Evolutionary conservation across 2,329 filamentous ascomycete genomes (phyloP).

Genomic region (Trichoderma cornu-damae): DNA sequence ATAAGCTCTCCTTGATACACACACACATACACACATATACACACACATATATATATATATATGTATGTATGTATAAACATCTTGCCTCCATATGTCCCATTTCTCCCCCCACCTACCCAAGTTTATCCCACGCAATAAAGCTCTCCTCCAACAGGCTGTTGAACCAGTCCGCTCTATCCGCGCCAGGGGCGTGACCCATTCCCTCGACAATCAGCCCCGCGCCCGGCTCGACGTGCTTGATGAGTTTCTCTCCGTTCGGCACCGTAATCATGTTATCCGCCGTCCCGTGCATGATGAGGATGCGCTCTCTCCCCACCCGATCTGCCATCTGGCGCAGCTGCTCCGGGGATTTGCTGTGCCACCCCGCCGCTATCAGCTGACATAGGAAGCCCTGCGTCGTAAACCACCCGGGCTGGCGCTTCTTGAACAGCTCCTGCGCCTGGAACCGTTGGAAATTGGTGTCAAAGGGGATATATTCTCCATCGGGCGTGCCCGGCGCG

Average conservation of each 20-base stretch:
- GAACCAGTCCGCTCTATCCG: conserved; percentile 67
- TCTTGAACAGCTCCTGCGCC: conserved; percentile 72
- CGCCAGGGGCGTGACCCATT: conserved; percentile 68
- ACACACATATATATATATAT: too few species aligned
- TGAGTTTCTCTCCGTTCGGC: conserved; percentile 63
- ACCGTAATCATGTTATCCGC: conserved; percentile 72
- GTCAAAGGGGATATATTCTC: conserved; percentile 52
- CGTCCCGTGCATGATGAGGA: conserved; percentile 72
- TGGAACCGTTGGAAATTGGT: conserved; percentile 79
- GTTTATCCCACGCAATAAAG: conserved; percentile 48
- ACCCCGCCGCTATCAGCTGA: conserved; percentile 72
- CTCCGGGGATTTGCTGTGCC: conserved; percentile 67
- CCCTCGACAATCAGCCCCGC: conserved; percentile 60
- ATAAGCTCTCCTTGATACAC: not conserved
- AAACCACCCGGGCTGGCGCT: conserved; percentile 56
- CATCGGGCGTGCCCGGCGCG: conserved; percentile 24
- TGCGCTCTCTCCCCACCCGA: conserved; percentile 64
- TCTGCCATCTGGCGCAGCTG: conserved; percentile 64
- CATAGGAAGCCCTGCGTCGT: conserved; percentile 63
- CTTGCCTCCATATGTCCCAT: not conserved
- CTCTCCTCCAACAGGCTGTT: conserved; percentile 56
- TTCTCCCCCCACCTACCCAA: conserved; percentile 27
- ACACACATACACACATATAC: too few species aligned
- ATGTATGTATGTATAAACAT: too few species aligned
- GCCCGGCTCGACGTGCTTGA: conserved; percentile 58